Evolutionary conservation across 2,329 filamentous ascomycete species (phyloP).

Genomic region (Blumeriella jaapii): DNA sequence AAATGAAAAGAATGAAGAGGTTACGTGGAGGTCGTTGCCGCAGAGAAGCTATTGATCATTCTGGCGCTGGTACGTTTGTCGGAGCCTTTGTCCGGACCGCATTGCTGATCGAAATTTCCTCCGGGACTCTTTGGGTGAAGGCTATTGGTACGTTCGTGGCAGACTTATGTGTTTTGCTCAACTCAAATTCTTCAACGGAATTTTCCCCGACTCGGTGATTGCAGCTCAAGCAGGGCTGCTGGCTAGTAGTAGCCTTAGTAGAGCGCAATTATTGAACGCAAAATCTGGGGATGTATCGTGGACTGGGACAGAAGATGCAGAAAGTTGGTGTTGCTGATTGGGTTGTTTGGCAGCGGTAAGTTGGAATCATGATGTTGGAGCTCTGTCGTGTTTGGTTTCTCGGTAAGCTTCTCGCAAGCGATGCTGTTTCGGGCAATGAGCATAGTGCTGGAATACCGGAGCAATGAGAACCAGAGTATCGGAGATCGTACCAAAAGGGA

Average conservation of each 20-base stretch:
- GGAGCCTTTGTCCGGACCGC: constrained; percentile 72
- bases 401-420: constrained; percentile 58
- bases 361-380: background rate
- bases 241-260: constrained; percentile 69
- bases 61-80: constrained; percentile 69
- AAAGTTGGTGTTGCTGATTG: constrained; percentile 44
- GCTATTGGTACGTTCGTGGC: background rate
- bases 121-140: background rate
- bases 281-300: constrained; percentile 53
- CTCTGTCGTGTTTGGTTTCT: constrained; percentile 49
- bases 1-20: constrained; percentile 8
- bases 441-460: constrained; percentile 60
- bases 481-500: constrained; percentile 59
- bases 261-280: constrained; percentile 64
- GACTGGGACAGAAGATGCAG: constrained; percentile 50
- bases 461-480: constrained; percentile 65
- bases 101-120: constrained; percentile 27
- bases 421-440: constrained; percentile 62
- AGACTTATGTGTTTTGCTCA: constrained; percentile 75
- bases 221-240: constrained; percentile 67
- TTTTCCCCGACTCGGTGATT: constrained; percentile 49
- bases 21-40: constrained; percentile 9
- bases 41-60: constrained; percentile 64
- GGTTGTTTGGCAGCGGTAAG: constrained; percentile 46
- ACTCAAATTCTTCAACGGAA: constrained; percentile 60